A percentile compares a stretch with the other conserved stretches of the same genome.
Evolutionary conservation across 768 basidiomycete species (phyloP).

Genomic region (Russula compacta): DNA sequence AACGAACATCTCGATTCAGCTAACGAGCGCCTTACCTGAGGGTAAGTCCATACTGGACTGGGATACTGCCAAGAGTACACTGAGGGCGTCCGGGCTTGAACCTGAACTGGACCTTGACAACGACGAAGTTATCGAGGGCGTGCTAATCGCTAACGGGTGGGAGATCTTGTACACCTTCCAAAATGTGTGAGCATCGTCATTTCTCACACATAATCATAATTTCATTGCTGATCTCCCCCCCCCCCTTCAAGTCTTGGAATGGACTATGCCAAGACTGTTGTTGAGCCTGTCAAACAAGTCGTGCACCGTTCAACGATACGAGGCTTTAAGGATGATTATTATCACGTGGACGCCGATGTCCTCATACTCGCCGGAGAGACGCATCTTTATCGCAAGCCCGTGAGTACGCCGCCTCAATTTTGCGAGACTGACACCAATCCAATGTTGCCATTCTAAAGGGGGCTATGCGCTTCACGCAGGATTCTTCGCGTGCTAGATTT

Average conservation of each 20-base stretch:
- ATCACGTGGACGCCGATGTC: constrained; percentile 29
- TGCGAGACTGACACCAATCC: neutral
- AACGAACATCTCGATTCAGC: neutral
- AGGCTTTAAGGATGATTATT: constrained; percentile 35
- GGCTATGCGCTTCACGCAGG: constrained; percentile 18
- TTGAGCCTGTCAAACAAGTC: constrained; percentile 31
- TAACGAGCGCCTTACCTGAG: neutral
- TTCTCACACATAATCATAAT: neutral
- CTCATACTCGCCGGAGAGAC: constrained; percentile 34
- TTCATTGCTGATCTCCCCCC: neutral
- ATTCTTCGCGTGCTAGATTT: neutral
- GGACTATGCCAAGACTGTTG: constrained; percentile 37
- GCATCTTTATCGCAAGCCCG: constrained; percentile 34
- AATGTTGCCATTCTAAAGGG: constrained; percentile 2
- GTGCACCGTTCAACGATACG: constrained; percentile 30
- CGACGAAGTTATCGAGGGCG: constrained; percentile 26
- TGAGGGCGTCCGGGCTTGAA: neutral
- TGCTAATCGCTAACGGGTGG: constrained; percentile 33
- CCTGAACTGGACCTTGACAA: constrained; percentile 19
- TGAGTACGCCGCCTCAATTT: constrained; percentile 22
- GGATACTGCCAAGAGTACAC: neutral
- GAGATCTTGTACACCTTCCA: constrained; percentile 35
- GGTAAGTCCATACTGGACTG: neutral
- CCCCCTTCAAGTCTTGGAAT: constrained; percentile 30
- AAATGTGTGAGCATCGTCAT: constrained; percentile 29